phyloP scores from a whole-genome alignment of 257 asterid species.

The Sherardia arvensis region DNA sequence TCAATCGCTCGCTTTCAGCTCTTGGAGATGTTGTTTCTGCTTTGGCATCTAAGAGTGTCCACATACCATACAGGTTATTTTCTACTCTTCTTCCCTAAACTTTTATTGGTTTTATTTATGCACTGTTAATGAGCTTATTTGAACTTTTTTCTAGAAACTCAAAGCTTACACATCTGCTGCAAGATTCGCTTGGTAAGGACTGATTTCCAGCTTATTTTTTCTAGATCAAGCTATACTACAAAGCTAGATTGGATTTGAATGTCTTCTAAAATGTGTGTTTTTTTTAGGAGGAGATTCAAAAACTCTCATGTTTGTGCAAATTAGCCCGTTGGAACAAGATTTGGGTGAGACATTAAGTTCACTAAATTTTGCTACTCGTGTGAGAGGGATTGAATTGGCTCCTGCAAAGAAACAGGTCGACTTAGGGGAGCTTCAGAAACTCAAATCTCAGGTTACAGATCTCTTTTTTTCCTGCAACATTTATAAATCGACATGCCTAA shows the following conservation, averaged over 20 bases:
- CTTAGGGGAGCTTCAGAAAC: conserved; percentile 63
- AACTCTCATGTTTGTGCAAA: conserved; percentile 28
- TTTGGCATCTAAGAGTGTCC: conserved; percentile 90
- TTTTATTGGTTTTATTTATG: background rate
- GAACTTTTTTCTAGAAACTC: conserved; percentile 48
- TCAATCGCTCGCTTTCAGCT: conserved; percentile 91
- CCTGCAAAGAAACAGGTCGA: conserved; percentile 75
- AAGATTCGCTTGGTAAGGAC: conserved; percentile 3
- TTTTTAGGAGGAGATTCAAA: conserved; percentile 59
- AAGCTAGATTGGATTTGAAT: background rate
- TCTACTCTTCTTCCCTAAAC: background rate
- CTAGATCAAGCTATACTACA: background rate
- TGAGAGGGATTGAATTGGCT: conserved; percentile 83
- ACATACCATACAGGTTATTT: conserved; percentile 77
- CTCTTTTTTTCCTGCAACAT: background rate
- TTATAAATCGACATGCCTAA: background rate
- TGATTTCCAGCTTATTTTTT: background rate
- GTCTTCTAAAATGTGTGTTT: conserved; percentile 1
- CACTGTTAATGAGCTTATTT: background rate
- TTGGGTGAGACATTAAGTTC: conserved; percentile 80
- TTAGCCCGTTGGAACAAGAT: conserved; percentile 86
- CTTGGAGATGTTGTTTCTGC: conserved; percentile 94
- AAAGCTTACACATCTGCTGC: conserved; percentile 70
- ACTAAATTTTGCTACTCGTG: conserved; percentile 81
- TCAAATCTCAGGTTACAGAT: conserved; percentile 53